Conservation (phyloP, 306 rosid genomes). For the Quercus cerris region DNA sequence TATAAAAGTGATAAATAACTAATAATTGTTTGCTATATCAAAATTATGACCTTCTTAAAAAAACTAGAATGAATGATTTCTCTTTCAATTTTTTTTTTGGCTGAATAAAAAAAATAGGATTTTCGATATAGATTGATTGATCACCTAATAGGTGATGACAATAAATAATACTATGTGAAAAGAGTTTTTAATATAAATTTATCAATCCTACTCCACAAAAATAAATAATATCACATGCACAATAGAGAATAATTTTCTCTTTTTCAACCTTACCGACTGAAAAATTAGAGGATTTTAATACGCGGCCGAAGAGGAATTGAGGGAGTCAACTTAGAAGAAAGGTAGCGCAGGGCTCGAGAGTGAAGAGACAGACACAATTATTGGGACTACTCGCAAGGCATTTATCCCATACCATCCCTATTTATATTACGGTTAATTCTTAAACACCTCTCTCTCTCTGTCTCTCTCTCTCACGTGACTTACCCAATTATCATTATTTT, state of each 20-base stretch:
- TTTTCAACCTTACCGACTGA: not conserved
- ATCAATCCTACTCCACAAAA: accelerated
- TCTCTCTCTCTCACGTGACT: not conserved
- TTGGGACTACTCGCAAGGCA: conserved; percentile 29
- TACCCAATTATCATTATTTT: not conserved
- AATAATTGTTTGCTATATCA: accelerated
- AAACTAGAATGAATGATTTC: too few relatives aligned
- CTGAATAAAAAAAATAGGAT: too few relatives aligned
- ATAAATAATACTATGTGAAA: too few relatives aligned
- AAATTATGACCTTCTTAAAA: too few relatives aligned
- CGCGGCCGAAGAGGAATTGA: not conserved
- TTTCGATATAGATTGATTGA: accelerated
- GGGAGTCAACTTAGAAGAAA: conserved; percentile 20
- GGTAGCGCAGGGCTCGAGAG: conserved; percentile 69
- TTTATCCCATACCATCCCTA: conserved; percentile 4
- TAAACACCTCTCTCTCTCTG: not conserved
- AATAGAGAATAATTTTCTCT: accelerated
- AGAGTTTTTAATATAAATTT: too few relatives aligned
- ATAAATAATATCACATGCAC: too few relatives aligned
- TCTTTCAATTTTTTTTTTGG: too few relatives aligned
- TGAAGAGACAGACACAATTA: conserved; percentile 26
- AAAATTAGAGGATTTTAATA: not conserved
- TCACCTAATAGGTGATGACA: accelerated
- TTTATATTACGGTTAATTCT: not conserved
- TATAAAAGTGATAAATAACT: too few relatives aligned